Evolutionary conservation across 495 filamentous ascomycete genomes (phyloP).

Genomic region (Penicillium arizonense): DNA sequence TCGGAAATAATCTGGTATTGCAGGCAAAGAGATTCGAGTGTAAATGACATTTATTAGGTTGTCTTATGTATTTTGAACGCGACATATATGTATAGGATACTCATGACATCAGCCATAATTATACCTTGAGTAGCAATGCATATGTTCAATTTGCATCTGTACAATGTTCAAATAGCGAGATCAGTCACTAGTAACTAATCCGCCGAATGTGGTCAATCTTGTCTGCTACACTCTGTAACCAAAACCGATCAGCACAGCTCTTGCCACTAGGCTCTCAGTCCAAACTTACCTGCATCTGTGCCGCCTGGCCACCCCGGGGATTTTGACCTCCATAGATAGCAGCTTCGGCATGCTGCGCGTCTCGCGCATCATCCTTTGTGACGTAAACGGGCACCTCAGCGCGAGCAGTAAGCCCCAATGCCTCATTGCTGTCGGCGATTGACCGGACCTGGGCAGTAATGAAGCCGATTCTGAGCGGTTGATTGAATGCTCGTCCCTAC

Average conservation of each 20-base stretch:
- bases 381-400: constrained; percentile 25
- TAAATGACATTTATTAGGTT: too few relatives aligned
- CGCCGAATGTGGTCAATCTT: constrained; percentile 25
- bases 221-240: constrained; percentile 32
- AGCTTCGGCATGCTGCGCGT: constrained; percentile 33
- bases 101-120: too few relatives aligned
- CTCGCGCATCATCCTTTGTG: constrained; percentile 35
- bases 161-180: too few relatives aligned
- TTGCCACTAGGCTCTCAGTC: background rate
- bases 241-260: constrained; percentile 4
- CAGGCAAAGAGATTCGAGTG: too few relatives aligned
- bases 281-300: constrained; percentile 34
- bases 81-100: too few relatives aligned
- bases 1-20: too few relatives aligned
- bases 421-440: constrained; percentile 39
- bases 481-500: constrained; percentile 37
- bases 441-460: constrained; percentile 33
- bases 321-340: constrained; percentile 31
- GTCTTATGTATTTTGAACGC: too few relatives aligned
- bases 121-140: too few relatives aligned
- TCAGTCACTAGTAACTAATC: background rate
- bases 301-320: constrained; percentile 26
- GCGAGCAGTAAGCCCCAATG: constrained; percentile 20
- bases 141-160: too few relatives aligned
- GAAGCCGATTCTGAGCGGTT: constrained; percentile 28